Base-by-base conservation (phyloP, 176 grass and related monocot genomes). In the Triticum dicoccoides region DNA sequence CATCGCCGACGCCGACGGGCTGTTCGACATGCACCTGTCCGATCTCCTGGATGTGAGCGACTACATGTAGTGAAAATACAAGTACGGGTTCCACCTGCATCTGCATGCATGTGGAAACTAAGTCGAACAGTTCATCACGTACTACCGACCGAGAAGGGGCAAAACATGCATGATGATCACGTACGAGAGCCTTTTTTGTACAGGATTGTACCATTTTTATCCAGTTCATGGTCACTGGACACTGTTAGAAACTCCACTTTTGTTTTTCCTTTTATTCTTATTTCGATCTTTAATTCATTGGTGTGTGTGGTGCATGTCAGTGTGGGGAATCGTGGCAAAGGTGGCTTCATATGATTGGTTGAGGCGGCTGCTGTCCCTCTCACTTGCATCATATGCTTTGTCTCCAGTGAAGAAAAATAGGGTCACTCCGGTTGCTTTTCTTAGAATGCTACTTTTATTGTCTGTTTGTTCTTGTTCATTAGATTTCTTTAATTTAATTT, bases 41-140 rank as follows among this genome's bases (percentile, higher is more conserved):
- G 90, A 85, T 44, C 82, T 91, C 41, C 82, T 91, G n/a, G 90
- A 91, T 18, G 78, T 91, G 52, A 91, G 82, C 82, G 90, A 91
- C 71, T 91, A 91, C 64, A 82, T 91, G 86, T 85, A 87, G 20
- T 24, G 70, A 25, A 73, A 61, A 39, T 24, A 6, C 25, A 33
- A 61, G 84, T 67, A 80, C 84, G 51, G 86, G 13, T 56, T 56
- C 33, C 27, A 82, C 39, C 64, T 12, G 37, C 35, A 71, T 18
- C 18, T 71, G 34, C 21, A 32, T 69, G 64, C 21, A 32, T 69
- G 64, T 77, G 80, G 56, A 63, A 35, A 30, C 78, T n/a, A 21
- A 12, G 73, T 71, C 14, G 35, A 44, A 34, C 80, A 47, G 32
- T 66, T 63, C 24, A 73, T 32, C 83, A 77, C 35, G 80, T 66